Percentiles rank a stretch among this genome's conserved stretches.
These are phyloP conservation scores for Podospora anserina DNA, from an alignment of 495 filamentous ascomycete species.

Conservation along the genomic window DNA sequence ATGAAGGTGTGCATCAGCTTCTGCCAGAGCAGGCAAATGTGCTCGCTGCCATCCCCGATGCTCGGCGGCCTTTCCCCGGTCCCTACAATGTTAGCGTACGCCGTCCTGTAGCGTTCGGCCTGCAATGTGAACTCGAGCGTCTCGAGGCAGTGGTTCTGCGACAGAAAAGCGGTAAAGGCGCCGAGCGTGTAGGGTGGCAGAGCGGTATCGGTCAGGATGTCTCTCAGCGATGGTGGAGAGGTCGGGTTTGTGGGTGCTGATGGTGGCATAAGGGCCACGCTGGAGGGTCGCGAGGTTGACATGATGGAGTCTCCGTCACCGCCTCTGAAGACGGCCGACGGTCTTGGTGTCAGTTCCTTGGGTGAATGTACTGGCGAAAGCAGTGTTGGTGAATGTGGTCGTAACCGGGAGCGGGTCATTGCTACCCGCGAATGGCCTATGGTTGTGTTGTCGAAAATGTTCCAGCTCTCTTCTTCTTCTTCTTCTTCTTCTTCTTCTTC, in stretches of 20 bases:
- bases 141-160: conserved; percentile 96
- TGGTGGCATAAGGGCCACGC: conserved; percentile 41
- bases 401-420: conserved; percentile 45
- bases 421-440: conserved; percentile 27
- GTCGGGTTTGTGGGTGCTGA: conserved; percentile 31
- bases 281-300: conserved; percentile 44
- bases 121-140: conserved; percentile 97
- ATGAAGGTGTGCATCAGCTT: conserved; percentile 73
- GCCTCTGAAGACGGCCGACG: conserved; percentile 41
- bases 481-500: conserved; percentile 15
- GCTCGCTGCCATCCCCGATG: conserved; percentile 56
- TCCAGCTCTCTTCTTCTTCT: conserved; percentile 17
- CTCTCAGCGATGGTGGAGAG: conserved; percentile 75
- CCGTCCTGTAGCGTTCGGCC: conserved; percentile 80
- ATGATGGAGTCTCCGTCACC: conserved; percentile 45
- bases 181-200: conserved; percentile 87
- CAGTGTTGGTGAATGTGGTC: conserved; percentile 41
- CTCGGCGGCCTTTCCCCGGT: conserved; percentile 1
- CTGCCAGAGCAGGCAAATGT: conserved; percentile 69
- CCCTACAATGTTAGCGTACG: conserved; percentile 58
- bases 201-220: conserved; percentile 83
- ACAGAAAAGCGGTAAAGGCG: conserved; percentile 96
- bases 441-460: conserved; percentile 15
- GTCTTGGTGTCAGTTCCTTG: conserved; percentile 36
- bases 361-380: conserved; percentile 39